Evolutionary conservation across 2,329 filamentous ascomycete genomes (phyloP).

Genomic region (Pseudophaeomoniella oleicola): DNA sequence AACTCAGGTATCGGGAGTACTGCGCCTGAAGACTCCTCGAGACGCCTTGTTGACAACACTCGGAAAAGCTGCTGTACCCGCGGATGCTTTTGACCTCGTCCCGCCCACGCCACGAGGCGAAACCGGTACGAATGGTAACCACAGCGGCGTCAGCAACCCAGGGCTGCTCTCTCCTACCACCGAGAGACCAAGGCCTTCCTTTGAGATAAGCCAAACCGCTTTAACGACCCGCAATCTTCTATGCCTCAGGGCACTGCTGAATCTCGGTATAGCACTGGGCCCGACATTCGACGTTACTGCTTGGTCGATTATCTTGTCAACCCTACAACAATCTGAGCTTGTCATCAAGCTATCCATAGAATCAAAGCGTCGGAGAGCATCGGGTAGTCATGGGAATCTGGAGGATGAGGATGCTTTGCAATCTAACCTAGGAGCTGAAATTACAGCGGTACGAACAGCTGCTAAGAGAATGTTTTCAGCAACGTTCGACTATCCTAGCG

Average conservation of each 20-base stretch:
- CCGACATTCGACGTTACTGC: constrained; percentile 63
- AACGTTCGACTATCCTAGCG: constrained; percentile 77
- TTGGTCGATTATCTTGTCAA: constrained; percentile 86
- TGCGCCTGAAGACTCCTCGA: constrained; percentile 70
- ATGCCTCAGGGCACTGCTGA: constrained; percentile 81
- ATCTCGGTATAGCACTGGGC: constrained; percentile 84
- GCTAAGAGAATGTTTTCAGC: constrained; percentile 79
- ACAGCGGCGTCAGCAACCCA: neutral
- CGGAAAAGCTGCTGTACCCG: constrained; percentile 81
- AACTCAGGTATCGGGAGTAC: constrained; percentile 79
- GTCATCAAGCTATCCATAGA: constrained; percentile 49
- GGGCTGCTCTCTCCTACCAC: constrained; percentile 2
- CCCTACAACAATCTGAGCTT: constrained; percentile 82
- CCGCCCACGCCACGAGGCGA: neutral
- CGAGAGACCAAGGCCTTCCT: constrained; percentile 5
- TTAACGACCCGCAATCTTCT: constrained; percentile 81
- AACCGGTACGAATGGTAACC: neutral
- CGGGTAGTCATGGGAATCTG: neutral
- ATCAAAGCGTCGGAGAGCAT: constrained; percentile 12
- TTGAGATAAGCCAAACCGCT: constrained; percentile 33
- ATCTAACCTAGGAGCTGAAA: constrained; percentile 62
- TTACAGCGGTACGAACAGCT: constrained; percentile 77
- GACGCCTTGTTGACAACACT: constrained; percentile 92
- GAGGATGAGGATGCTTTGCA: constrained; percentile 28
- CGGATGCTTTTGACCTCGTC: constrained; percentile 36